These are phyloP conservation scores for Sugiyamaella qingdaonensis DNA, from an alignment of 805 yeast genomes.

Conservation along the genomic window DNA sequence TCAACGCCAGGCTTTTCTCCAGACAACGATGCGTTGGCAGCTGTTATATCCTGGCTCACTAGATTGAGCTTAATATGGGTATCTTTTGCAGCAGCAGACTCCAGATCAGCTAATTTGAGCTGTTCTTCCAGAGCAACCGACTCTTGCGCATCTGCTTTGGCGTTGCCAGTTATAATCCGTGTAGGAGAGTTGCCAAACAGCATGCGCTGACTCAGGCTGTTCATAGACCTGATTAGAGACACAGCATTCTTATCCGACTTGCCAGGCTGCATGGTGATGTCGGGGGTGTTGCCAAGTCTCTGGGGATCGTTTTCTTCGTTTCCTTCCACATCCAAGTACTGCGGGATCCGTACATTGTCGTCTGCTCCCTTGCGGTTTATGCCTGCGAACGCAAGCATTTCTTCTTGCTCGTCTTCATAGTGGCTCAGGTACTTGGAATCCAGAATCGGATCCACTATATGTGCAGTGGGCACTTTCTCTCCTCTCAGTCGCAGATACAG, in stretches of 20 bases:
- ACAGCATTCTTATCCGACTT: slow-evolving; percentile 62
- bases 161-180: not conserved
- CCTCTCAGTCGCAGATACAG: slow-evolving; percentile 85
- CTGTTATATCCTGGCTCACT: not conserved
- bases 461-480: slow-evolving; percentile 69
- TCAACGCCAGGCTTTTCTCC: not conserved
- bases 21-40: not conserved
- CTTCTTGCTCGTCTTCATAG: slow-evolving; percentile 51
- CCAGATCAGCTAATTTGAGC: slow-evolving; percentile 28
- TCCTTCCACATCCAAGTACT: slow-evolving; percentile 73
- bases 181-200: slow-evolving; percentile 34
- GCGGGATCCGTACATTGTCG: slow-evolving; percentile 42
- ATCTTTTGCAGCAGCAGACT: slow-evolving; percentile 6
- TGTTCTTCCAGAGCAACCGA: slow-evolving; percentile 23
- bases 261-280: slow-evolving; percentile 75
- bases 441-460: slow-evolving; percentile 76
- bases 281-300: slow-evolving; percentile 74
- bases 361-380: slow-evolving; percentile 25
- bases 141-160: slow-evolving; percentile 10
- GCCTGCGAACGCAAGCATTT: not conserved
- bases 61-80: slow-evolving; percentile 18
- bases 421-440: slow-evolving; percentile 70
- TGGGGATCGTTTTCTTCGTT: slow-evolving; percentile 79
- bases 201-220: slow-evolving; percentile 78
- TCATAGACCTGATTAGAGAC: slow-evolving; percentile 80